These are phyloP conservation scores for Artemisia argyi DNA, from an alignment of 129 eudicot species.

Conservation along the genomic window DNA sequence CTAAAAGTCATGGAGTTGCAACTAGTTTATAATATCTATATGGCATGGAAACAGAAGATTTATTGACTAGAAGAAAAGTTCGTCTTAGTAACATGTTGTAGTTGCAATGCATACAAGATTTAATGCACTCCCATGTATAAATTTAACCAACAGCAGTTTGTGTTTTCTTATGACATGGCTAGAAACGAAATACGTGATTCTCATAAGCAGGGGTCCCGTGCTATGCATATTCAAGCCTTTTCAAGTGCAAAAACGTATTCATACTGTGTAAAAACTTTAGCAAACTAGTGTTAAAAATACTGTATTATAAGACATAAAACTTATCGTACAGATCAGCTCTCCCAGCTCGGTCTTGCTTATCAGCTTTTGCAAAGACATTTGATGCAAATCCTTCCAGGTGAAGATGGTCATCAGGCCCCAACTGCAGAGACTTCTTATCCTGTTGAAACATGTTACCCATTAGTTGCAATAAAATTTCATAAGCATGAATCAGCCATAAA, in stretches of 20 bases:
- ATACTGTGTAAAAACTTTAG: background rate
- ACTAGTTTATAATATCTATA: background rate
- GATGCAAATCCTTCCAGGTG: conserved; percentile 92
- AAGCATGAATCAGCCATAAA: background rate
- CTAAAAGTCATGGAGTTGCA: background rate
- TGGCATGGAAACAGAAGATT: background rate
- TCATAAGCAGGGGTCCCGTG: background rate
- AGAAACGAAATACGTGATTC: background rate
- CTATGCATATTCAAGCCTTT: background rate
- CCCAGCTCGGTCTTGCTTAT: conserved; percentile 94
- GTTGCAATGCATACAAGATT: background rate
- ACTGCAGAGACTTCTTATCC: conserved; percentile 78
- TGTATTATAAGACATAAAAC: conserved; percentile 18
- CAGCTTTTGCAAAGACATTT: conserved; percentile 91
- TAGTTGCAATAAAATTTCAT: background rate
- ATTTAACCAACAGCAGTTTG: background rate
- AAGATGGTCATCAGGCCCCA: conserved; percentile 84
- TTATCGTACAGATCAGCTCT: conserved; percentile 81
- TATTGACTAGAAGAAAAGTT: background rate
- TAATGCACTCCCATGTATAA: background rate
- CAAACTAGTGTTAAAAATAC: background rate
- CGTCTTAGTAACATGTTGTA: background rate
- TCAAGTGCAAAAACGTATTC: conserved; percentile 6
- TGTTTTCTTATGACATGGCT: background rate
- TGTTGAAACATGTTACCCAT: conserved; percentile 24